Evolutionary conservation across 2,329 filamentous ascomycete species (phyloP), one percentile per base, ranked within the genome.

Genomic region (Botrytis aclada): DNA sequence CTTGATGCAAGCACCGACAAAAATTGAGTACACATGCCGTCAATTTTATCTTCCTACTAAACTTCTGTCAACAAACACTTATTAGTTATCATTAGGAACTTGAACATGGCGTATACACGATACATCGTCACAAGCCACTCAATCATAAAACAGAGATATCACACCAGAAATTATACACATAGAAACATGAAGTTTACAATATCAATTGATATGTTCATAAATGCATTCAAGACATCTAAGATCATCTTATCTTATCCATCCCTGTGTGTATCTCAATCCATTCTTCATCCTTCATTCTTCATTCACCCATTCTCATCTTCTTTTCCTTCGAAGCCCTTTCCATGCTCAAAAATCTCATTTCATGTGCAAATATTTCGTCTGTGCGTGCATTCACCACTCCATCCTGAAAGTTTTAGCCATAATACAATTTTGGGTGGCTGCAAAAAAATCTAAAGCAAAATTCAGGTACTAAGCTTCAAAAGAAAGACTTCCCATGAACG

Each of bases 371-470:
- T 58, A 56, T 69, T 18, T 37, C 65, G 41, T 66, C 22, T 32
- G 20, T 66, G 29, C 45, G n/a, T 66, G 20, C 45, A 56, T n/a
- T 61, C 32, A 71, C 41, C 70, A 47, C 45, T 51, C 70, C 43
- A 72, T 61, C 51, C 63, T 72, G 58, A 71, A 65, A 61, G 60
- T 29, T 63, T 67, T 61, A 73, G 71, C 73, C 71, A 56, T 63
- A 70, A 62, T 74, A 74, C 71, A 74, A 74, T 74, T 73, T 74
- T 74, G 70, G 60, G 66, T 73, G 71, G 71, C 66, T 73, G 61
- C 63, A 51, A 62, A 43, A 70, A 34, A 45, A 47, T 72, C 43
- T 69, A 62, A 74, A 72, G 47, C 43, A 65, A 60, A 60, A 43
- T 32, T 32, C 22, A 29, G 41, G 25, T 43, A 41, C 39, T 51